Base-by-base conservation (phyloP, 768 basidiomycete species). In the Tylopilus sp. region DNA sequence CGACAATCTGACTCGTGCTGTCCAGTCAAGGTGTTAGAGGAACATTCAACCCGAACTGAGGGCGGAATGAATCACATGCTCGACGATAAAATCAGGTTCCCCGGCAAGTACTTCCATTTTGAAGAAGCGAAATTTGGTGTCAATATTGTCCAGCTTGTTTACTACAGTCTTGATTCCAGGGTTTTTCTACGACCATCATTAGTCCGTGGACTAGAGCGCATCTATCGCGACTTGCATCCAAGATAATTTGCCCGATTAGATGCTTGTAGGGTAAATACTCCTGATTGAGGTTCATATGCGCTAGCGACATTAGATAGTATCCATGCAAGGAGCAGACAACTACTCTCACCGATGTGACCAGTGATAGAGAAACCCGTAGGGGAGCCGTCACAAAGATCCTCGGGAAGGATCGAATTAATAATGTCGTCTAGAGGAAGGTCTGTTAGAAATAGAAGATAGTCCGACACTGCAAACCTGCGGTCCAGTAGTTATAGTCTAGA, bases 51-150 rank as follows among this genome's bases (percentile, higher is more conserved):
- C 14, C 13, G 6, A 40, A 16, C 29, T 30, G 36, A 47, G 26
- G 24, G 3, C 26, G 24, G 29, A n/a, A 25, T 17, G 12, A 73
- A 86, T 53, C 60, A 96, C 96, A 71, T 92, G 89, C 62, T 89
- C 83, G 6, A 98, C 94, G 22, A 93, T 61, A 66, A 86, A 93
- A 62, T 97, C 79, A 1, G 85, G 80, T 53, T 95, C 88, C 1
- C 97, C 97, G 0, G 96, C 97, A 36, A 99, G 76, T 7, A 98
- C 76, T 62, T 99, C 97, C 97, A 99, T 98, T 61, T 89, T 79
- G 69, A 99, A 99, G 58, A 94, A 87, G 19, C 97, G 85, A 68
- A 94, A 99, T 66, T 86, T 77, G 25, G 77, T 83, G 63, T 93
- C 84, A 49, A 98, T 98, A 34, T 71, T 83, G 59, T 95, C 83